These are phyloP conservation scores for Aegilops umbellulata DNA, from an alignment of 176 grass and related monocot genomes.

Conservation along the genomic window DNA sequence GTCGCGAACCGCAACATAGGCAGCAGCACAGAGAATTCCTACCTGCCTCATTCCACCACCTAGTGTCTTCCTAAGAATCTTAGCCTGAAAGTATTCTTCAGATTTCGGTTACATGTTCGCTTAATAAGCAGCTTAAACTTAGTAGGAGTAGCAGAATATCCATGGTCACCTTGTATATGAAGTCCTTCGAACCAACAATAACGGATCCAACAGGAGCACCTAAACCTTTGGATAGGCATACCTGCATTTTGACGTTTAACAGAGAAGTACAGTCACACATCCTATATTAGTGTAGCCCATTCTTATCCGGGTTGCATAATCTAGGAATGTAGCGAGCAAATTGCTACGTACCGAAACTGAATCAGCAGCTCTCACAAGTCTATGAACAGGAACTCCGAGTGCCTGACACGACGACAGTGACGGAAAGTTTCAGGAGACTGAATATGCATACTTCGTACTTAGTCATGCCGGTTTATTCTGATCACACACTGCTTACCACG, in stretches of 20 bases:
- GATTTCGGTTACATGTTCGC: not conserved
- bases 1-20: slow-evolving; percentile 69
- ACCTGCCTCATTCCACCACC: slow-evolving; percentile 98
- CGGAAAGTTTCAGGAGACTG: not conserved
- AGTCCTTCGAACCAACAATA: slow-evolving; percentile 67
- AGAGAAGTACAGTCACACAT: not conserved
- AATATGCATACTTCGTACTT: not conserved
- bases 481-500: slow-evolving; percentile 54
- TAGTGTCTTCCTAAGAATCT: slow-evolving; percentile 84
- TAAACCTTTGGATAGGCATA: slow-evolving; percentile 92
- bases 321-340: not conserved
- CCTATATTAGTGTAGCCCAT: not conserved
- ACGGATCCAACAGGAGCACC: slow-evolving; percentile 92
- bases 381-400: slow-evolving; percentile 81
- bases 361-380: slow-evolving; percentile 81
- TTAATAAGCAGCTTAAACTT: not conserved
- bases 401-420: slow-evolving; percentile 34
- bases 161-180: slow-evolving; percentile 69
- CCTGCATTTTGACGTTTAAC: slow-evolving; percentile 36
- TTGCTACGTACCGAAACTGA: slow-evolving; percentile 75
- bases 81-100: slow-evolving; percentile 50
- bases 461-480: not conserved
- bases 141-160: not conserved
- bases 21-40: slow-evolving; percentile 90
- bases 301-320: not conserved